Evolutionary conservation across 2,329 filamentous ascomycete genomes (phyloP), one percentile per base, ranked within the genome.

Genomic region (Endocalyx cinctus): DNA sequence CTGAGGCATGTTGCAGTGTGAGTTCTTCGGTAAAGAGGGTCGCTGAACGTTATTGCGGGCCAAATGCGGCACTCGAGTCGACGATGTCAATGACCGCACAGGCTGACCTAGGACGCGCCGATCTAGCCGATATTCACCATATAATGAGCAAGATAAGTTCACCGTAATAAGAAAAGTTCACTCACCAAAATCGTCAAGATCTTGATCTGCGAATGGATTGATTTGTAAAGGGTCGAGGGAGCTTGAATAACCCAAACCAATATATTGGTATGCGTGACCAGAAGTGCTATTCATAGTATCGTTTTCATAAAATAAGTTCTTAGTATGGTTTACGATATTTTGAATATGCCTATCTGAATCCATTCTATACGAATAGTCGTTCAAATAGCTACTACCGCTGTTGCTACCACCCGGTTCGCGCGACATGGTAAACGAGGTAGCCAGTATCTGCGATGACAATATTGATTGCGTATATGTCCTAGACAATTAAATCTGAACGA

Each of bases 161-260:
- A 10, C 7, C 10, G 12, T 15, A 14, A 6, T n/a, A 13, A 8
- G 10, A 7, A 10, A 13, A 5, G 8, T 17, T 19, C 25, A 18
- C 50, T 34, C 41, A 57, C 53, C 52, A 27, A 55, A 55, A 17
- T 52, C 46, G 29, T 56, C 55, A 2, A 55, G 36, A 3, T 37
- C 34, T 5, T 20, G 26, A 10, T 43, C 45, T 27, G 39, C 39
- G n/a, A n/a, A n/a, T n/a, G n/a, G n/a, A n/a, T n/a, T n/a, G n/a
- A n/a, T n/a, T n/a, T n/a, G n/a, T n/a, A n/a, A n/a, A n/a, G n/a
- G n/a, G n/a, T n/a, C n/a, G n/a, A n/a, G n/a, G n/a, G n/a, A n/a
- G n/a, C n/a, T n/a, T n/a, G n/a, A n/a, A n/a, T n/a, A n/a, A n/a
- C n/a, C n/a, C n/a, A n/a, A n/a, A n/a, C n/a, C n/a, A n/a, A n/a